Percentiles rank a stretch among this genome's conserved stretches.
Evolutionary conservation across 148 eudicot genomes (phyloP).

Genomic region (Vaccinium myrtillus): DNA sequence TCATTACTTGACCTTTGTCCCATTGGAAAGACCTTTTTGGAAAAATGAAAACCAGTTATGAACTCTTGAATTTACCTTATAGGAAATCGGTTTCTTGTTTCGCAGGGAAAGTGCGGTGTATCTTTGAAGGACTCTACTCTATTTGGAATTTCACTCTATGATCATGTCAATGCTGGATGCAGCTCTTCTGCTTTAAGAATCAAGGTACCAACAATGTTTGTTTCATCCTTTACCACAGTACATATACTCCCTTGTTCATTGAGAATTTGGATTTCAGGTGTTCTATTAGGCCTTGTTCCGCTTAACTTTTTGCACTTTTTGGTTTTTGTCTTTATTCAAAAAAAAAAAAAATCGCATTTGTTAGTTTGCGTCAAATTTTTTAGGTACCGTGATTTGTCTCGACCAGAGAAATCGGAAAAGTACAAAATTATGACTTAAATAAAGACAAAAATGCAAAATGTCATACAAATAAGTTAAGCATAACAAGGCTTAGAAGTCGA

Average conservation of each 20-base stretch:
- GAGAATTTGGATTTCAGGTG: neutral
- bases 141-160: conserved; percentile 52
- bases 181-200: conserved; percentile 36
- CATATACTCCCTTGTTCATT: neutral
- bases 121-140: conserved; percentile 52
- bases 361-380: no score
- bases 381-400: no score
- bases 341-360: no score
- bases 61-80: neutral
- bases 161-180: conserved; percentile 45
- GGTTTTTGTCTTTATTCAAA: no score
- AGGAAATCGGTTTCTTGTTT: conserved; percentile 4
- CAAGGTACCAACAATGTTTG: conserved; percentile 41
- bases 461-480: no score
- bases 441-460: no score
- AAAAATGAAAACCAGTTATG: neutral
- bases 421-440: no score
- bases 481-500: neutral
- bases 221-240: neutral
- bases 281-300: neutral
- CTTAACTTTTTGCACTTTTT: no score
- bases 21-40: neutral
- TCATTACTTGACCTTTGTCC: neutral
- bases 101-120: conserved; percentile 41
- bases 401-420: no score